These are phyloP conservation scores for Pseudopyrenochaeta lycopersici DNA, from an alignment of 2,329 filamentous ascomycete genomes.

Conservation along the genomic window DNA sequence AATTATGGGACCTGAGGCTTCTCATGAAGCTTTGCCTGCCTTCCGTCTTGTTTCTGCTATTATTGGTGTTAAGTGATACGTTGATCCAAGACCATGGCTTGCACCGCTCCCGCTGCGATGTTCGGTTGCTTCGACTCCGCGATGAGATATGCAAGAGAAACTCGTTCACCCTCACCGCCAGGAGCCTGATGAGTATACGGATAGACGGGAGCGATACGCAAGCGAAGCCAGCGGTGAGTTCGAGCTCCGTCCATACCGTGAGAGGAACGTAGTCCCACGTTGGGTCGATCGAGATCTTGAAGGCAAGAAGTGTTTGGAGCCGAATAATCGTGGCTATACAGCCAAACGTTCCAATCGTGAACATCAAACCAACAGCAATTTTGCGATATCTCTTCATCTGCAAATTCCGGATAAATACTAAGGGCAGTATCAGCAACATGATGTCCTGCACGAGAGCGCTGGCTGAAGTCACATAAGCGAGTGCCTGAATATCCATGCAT, in stretches of 20 bases:
- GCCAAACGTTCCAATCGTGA: slow-evolving; percentile 36
- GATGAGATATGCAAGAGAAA: slow-evolving; percentile 15
- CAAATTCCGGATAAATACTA: slow-evolving; percentile 30
- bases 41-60: background rate
- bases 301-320: slow-evolving; percentile 26
- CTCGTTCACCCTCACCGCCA: slow-evolving; percentile 17
- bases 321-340: slow-evolving; percentile 39
- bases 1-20: slow-evolving; percentile 11
- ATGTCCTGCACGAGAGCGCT: slow-evolving; percentile 37
- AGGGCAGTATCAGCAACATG: slow-evolving; percentile 31
- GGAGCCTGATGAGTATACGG: slow-evolving; percentile 22
- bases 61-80: slow-evolving; percentile 5
- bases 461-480: slow-evolving; percentile 33
- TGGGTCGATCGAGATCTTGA: slow-evolving; percentile 36
- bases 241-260: slow-evolving; percentile 36
- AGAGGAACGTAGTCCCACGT: slow-evolving; percentile 38
- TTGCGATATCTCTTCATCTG: slow-evolving; percentile 32
- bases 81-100: slow-evolving; percentile 16
- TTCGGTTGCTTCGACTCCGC: slow-evolving; percentile 5
- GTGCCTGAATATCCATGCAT: slow-evolving; percentile 29
- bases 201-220: slow-evolving; percentile 36
- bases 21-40: slow-evolving; percentile 12
- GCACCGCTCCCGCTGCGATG: slow-evolving; percentile 9
- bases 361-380: slow-evolving; percentile 34
- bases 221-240: slow-evolving; percentile 30